Evolutionary conservation across 768 basidiomycete species (phyloP), one percentile per base, ranked within the genome.

Genomic region (Boletus rufocinnamomeus): DNA sequence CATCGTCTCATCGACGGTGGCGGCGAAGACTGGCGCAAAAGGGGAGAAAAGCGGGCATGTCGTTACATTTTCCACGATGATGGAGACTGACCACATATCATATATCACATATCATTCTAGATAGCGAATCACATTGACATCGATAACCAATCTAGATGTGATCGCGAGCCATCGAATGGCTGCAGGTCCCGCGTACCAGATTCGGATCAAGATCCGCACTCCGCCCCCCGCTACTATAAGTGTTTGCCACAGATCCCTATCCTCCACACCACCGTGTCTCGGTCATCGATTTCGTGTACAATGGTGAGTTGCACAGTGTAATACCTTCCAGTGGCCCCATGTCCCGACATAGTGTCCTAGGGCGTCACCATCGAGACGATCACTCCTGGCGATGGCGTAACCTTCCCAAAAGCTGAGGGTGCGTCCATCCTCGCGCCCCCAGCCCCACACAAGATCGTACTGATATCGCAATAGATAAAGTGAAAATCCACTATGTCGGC

Each of bases 181-280:
- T 50, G 43, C 30, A 47, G 21, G 43, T 43, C 47, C 56, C 51
- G 46, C 38, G 63, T 60, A 50, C 73, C 74, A 73, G 76, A 68
- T 73, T 84, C 84, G 82, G 84, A 88, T 88, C 87, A 83, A 85
- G 86, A 87, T 88, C 87, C 84, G 85, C 77, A 81, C 79, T 81
- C 82, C 81, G 83, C 81, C 76, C 65, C 70, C 71, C 68, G 70
- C 72, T 71, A 75, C 74, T 74, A 77, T 78, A 78, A 79, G 77
- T 72, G 67, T 71, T 64, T 52, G 65, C 58, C 61, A 61, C 61
- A 55, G 51, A 55, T 68, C 63, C 64, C 57, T 68, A 57, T 67
- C 57, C 54, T 62, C 57, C 52, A 38, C 49, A 60, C 67, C 67
- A 62, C 66, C 67, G 60, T 62, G 56, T 61, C 69, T 60, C 63